Percentiles rank a stretch among this genome's conserved stretches.
Evolutionary conservation across 257 asterid genomes (phyloP).

Genomic region (Nyctanthes arbortristis): DNA sequence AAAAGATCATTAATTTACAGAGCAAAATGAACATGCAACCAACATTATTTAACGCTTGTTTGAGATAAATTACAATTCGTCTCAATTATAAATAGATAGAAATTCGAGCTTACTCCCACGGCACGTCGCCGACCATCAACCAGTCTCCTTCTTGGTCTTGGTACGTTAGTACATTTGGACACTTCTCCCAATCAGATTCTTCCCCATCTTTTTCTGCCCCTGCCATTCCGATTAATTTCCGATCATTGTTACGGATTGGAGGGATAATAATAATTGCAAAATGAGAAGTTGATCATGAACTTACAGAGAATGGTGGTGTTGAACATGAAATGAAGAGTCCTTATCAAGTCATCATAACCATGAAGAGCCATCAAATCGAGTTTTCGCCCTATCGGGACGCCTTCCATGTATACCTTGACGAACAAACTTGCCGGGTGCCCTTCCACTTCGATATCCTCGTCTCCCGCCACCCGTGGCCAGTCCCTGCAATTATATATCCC

Average conservation of each 20-base stretch:
- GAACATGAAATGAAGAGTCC: constrained; percentile 16
- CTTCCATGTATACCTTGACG: constrained; percentile 24
- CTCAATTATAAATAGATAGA: too few species aligned
- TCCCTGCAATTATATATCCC: too few species aligned
- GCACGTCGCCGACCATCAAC: constrained; percentile 23
- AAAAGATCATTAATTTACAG: too few species aligned
- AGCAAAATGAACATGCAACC: too few species aligned
- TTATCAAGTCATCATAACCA: constrained; percentile 17
- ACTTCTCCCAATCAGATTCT: not conserved
- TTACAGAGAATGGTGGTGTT: constrained; percentile 17
- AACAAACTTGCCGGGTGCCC: not conserved
- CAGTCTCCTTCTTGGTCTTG: constrained; percentile 19
- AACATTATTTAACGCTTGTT: too few species aligned
- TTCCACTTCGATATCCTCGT: too few species aligned
- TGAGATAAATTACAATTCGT: too few species aligned
- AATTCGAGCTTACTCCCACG: constrained; percentile 23
- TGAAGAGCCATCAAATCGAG: constrained; percentile 15
- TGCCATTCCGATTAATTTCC: not conserved
- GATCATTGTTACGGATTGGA: too few species aligned
- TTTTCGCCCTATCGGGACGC: constrained; percentile 21
- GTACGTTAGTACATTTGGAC: constrained; percentile 6
- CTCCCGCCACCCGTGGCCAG: too few species aligned
- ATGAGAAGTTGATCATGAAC: not conserved
- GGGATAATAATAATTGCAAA: too few species aligned
- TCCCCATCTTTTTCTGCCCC: constrained; percentile 9